Base-by-base conservation (phyloP, 352 stramenopile species). In the Globisporangium abappressorium region DNA sequence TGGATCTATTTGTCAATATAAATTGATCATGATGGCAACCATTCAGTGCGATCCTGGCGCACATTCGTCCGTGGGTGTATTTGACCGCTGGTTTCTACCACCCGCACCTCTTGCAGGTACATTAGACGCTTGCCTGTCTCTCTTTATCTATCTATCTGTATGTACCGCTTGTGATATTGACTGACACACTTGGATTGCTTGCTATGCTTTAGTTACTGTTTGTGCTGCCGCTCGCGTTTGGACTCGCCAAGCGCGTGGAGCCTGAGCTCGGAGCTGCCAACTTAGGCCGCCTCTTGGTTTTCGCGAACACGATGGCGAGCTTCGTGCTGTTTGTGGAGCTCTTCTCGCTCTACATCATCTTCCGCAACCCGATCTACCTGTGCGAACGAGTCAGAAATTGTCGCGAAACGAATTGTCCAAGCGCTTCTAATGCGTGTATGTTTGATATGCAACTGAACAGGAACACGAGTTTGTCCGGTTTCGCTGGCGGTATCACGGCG, bases 11-110 rank as follows among this genome's bases (percentile, higher is more conserved):
- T 57, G 30, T 53, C 18, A 2, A 43, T 43, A 43, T 15, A 11
- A 43, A 43, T 47, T 38, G 56, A 28, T 49, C 43, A 4, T 20
- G 43, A 49, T 20, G 43, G 18, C 55, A 61, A 43, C 8, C 18
- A 4, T 14, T 7, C 47, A 96, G 89, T 70, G 87, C 86, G 59
- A 96, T 96, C 59, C 68, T 96, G 47, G 74, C 79, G 57, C 89
- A 96, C 62, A 96, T 96, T 33, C 86, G 89, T 3, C 89, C 89
- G 24, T 96, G 89, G 89, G 82, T 94, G 41, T 94, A 93, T 70
- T 61, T 95, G 57, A 94, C 89, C 6, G 82, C 89, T 8, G 87
- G 87, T 5, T 96, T 94, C 68, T 96, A 96, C 67, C 85, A 96
- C 60, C 89, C 87, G 20, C 77, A 93, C 65, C 63, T 93, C 15